phyloP scores from a whole-genome alignment of 768 basidiomycete genomes.

The Lepiota subincarnata region DNA sequence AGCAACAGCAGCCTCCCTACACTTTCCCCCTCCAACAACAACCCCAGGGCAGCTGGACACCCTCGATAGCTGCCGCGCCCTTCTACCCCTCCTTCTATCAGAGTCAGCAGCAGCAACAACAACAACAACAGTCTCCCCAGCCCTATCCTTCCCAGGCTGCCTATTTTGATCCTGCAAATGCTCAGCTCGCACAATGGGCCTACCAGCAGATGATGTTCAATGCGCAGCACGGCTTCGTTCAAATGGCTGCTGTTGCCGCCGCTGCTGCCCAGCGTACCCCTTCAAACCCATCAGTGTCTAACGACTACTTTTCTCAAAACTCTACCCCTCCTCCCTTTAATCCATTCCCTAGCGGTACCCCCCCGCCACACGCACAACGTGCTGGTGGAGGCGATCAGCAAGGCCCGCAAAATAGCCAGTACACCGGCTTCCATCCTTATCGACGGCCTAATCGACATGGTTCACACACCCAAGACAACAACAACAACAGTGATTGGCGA shows the following conservation, averaged over 20 bases:
- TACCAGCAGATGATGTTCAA: slow-evolving; percentile 91
- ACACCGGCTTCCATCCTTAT: slow-evolving; percentile 76
- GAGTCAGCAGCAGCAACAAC: slow-evolving; percentile 58
- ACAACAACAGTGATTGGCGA: slow-evolving; percentile 44
- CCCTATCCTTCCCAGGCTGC: slow-evolving; percentile 50
- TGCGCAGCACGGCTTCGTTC: slow-evolving; percentile 50
- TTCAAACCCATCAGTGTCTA: slow-evolving; percentile 30
- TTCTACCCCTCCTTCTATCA: slow-evolving; percentile 80
- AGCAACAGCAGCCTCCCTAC: slow-evolving; percentile 41
- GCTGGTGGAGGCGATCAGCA: slow-evolving; percentile 35
- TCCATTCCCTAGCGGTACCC: slow-evolving; percentile 67
- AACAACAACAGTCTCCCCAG: slow-evolving; percentile 48
- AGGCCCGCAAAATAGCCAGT: slow-evolving; percentile 34
- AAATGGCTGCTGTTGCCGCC: slow-evolving; percentile 20
- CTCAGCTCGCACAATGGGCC: slow-evolving; percentile 81
- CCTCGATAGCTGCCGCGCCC: slow-evolving; percentile 60
- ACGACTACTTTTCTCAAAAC: slow-evolving; percentile 57
- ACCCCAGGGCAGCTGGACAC: slow-evolving; percentile 66
- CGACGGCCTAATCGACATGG: slow-evolving; percentile 55
- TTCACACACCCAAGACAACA: slow-evolving; percentile 25
- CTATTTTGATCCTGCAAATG: slow-evolving; percentile 74
- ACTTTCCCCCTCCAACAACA: slow-evolving; percentile 72
- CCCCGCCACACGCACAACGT: slow-evolving; percentile 56
- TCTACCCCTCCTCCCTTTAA: slow-evolving; percentile 48
- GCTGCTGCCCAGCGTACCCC: slow-evolving; percentile 39